Evolutionary conservation across 1,284 basidiomycete species (phyloP).

Genomic region (Fomitopsis betulina): DNA sequence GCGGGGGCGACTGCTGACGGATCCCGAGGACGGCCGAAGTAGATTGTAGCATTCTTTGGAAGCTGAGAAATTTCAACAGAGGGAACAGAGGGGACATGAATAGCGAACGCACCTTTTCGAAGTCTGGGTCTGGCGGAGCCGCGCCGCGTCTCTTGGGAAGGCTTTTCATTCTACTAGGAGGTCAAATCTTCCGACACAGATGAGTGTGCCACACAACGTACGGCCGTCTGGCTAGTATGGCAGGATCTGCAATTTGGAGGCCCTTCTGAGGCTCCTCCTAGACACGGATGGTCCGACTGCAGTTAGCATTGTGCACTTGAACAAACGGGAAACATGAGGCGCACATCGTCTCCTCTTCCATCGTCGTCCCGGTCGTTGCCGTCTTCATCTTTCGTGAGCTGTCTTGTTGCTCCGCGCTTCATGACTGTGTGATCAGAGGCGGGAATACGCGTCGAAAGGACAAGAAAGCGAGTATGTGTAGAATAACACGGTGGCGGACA

Average conservation of each 20-base stretch:
- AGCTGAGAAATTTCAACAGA: not conserved
- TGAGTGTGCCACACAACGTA: slow-evolving; percentile 25
- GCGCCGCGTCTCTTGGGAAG: slow-evolving; percentile 45
- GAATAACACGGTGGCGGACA: not conserved
- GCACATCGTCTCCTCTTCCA: slow-evolving; percentile 28
- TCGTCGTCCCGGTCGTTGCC: slow-evolving; percentile 34
- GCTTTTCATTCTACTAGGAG: slow-evolving; percentile 45
- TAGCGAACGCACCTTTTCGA: slow-evolving; percentile 12
- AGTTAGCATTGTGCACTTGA: not conserved
- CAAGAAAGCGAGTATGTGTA: not conserved
- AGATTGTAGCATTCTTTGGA: not conserved
- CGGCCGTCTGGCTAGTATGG: slow-evolving; percentile 45
- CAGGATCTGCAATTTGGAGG: slow-evolving; percentile 55
- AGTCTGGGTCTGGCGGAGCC: slow-evolving; percentile 6
- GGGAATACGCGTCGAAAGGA: not conserved
- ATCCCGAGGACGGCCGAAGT: not conserved
- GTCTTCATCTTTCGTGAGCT: slow-evolving; percentile 58
- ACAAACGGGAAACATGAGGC: not conserved
- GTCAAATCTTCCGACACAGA: slow-evolving; percentile 12
- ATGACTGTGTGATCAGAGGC: slow-evolving; percentile 28
- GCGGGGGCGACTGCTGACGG: slow-evolving; percentile 19
- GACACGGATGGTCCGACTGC: not conserved
- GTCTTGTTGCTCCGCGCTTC: slow-evolving; percentile 75
- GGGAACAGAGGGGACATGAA: too few relatives aligned
- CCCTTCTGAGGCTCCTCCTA: slow-evolving; percentile 35